Conservation (phyloP, 1,139 yeast species). For the Saccharomyces hybrid region DNA sequence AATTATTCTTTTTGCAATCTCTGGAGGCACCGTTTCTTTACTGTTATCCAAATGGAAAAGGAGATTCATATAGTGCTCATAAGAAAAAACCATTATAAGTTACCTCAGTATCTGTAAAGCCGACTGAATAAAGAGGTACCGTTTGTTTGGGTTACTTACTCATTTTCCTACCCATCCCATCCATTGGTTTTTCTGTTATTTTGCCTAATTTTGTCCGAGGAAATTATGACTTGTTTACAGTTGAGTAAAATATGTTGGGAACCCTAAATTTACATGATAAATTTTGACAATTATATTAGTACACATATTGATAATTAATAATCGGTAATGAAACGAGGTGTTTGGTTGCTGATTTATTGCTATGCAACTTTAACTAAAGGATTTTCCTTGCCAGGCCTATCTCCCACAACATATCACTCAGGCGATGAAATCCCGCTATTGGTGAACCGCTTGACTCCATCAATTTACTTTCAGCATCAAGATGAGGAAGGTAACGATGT, state of each 20-base stretch:
- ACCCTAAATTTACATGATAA: neutral
- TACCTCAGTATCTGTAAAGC: neutral
- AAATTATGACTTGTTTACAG: neutral
- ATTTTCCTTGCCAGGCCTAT: slow-evolving; percentile 90
- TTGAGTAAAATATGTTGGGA: neutral
- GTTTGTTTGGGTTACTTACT: neutral
- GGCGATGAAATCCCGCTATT: slow-evolving; percentile 68
- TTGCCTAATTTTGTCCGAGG: neutral
- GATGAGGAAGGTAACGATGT: slow-evolving; percentile 34
- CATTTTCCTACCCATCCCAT: neutral
- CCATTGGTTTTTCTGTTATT: neutral
- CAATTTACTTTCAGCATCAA: slow-evolving; percentile 40
- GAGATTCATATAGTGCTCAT: slow-evolving; percentile 30
- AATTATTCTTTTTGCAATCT: slow-evolving; percentile 28
- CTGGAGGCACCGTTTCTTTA: slow-evolving; percentile 25
- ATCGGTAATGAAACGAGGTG: neutral
- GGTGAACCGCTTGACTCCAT: slow-evolving; percentile 87
- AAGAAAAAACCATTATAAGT: slow-evolving; percentile 16
- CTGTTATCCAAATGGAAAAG: slow-evolving; percentile 23
- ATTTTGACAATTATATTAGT: neutral
- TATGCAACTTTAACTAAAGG: slow-evolving; percentile 32
- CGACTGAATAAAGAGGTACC: neutral
- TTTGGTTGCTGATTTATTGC: neutral
- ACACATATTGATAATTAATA: neutral
- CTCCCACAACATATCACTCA: slow-evolving; percentile 76